phyloP scores from a whole-genome alignment of 2,329 filamentous ascomycete species.

The Dactylellina sp. region DNA sequence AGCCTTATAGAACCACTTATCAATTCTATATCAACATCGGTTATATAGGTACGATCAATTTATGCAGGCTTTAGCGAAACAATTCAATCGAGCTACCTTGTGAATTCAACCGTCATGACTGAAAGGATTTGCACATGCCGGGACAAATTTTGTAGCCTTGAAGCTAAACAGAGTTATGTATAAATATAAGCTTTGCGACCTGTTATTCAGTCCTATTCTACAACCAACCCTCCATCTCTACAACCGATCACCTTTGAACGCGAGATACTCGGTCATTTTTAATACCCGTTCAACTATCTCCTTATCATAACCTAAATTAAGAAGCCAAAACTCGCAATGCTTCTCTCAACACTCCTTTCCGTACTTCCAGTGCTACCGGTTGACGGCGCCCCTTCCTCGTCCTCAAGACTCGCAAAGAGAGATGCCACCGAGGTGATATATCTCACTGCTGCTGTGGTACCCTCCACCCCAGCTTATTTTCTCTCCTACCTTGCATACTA shows the following conservation, averaged over 20 bases:
- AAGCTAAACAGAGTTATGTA: too few relatives aligned
- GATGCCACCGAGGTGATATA: constrained; percentile 55
- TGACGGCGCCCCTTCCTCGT: neutral
- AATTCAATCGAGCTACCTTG: neutral
- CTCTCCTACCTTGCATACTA: constrained; percentile 41
- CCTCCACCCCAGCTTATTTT: constrained; percentile 14
- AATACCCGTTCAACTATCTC: too few relatives aligned
- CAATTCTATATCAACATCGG: neutral
- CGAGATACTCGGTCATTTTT: too few relatives aligned
- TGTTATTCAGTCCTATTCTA: too few relatives aligned
- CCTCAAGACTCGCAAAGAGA: constrained; percentile 13
- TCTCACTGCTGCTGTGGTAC: constrained; percentile 12
- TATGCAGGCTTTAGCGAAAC: neutral
- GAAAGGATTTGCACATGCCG: neutral
- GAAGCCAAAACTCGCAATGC: too few relatives aligned
- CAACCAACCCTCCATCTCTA: too few relatives aligned
- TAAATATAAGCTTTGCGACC: too few relatives aligned
- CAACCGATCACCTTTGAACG: too few relatives aligned
- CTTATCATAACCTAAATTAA: too few relatives aligned
- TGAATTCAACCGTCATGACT: too few relatives aligned
- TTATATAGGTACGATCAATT: neutral
- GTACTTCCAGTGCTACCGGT: constrained; percentile 16
- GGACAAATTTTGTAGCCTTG: too few relatives aligned
- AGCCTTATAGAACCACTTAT: too few relatives aligned
- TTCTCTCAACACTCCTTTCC: constrained; percentile 24